phyloP scores from a whole-genome alignment of 192 early-diverging fungal genomes.

The Polychytrium aggregatum region DNA sequence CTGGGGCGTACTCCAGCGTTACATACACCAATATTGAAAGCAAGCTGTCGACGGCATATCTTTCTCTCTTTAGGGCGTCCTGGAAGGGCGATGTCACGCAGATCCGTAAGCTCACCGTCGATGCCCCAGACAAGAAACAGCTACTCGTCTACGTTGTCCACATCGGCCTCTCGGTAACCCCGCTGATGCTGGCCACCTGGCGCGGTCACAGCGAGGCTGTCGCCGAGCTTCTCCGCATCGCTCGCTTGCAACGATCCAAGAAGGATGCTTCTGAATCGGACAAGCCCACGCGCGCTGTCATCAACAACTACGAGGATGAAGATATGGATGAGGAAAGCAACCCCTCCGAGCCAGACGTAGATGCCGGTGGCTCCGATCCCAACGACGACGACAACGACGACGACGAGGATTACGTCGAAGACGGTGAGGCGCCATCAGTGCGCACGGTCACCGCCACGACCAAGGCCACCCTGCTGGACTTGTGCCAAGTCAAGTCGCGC shows the following conservation, averaged over 20 bases:
- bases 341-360: not conserved
- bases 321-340: not conserved
- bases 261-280: not conserved
- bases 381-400: not conserved
- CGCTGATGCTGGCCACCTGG: conserved; percentile 3
- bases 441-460: not conserved
- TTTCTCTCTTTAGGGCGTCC: conserved; percentile 2
- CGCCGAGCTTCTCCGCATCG: not conserved
- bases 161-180: conserved; percentile 1
- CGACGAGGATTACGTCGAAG: not conserved
- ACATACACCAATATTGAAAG: not conserved
- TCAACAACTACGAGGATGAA: not conserved
- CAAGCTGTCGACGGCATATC: not conserved
- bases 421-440: not conserved
- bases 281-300: not conserved
- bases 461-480: not conserved
- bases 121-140: not conserved
- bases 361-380: not conserved
- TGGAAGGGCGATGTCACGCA: conserved; percentile 5
- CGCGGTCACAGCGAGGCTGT: conserved; percentile 3
- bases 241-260: conserved; percentile 2
- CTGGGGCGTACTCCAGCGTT: too few species aligned
- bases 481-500: too few species aligned
- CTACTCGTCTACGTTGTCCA: not conserved
- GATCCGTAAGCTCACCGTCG: conserved; percentile 2